Conservation (phyloP, 2,329 filamentous ascomycete genomes). For the Nemania sp. region DNA sequence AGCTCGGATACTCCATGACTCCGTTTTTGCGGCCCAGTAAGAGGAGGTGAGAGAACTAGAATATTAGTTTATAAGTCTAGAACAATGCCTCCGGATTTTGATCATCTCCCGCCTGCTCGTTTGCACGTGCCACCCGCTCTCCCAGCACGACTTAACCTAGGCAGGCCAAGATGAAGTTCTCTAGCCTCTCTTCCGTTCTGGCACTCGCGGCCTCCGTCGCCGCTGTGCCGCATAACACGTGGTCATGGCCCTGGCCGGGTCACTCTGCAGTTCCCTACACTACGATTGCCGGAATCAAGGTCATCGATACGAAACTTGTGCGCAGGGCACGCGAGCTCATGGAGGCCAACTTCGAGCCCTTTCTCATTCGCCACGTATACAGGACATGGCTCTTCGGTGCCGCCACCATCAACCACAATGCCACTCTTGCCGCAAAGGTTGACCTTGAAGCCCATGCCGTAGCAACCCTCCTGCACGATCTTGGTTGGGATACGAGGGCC, state of each 20-base stretch:
- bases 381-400: conserved; percentile 35
- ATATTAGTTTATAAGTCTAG: conserved; percentile 7
- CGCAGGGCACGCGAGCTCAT: conserved; percentile 24
- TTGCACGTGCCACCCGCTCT: not conserved
- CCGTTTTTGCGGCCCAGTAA: not conserved
- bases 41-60: not conserved
- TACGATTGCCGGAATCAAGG: conserved; percentile 31
- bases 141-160: conserved; percentile 1
- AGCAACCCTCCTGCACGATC: conserved; percentile 32
- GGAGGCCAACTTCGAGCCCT: conserved; percentile 31
- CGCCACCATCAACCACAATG: conserved; percentile 30
- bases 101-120: not conserved
- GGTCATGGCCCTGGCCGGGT: conserved; percentile 4
- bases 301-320: conserved; percentile 35
- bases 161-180: conserved; percentile 25
- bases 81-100: not conserved
- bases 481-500: conserved; percentile 35
- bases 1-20: too few relatives aligned
- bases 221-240: conserved; percentile 11
- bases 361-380: conserved; percentile 29
- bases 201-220: conserved; percentile 18
- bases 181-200: conserved; percentile 20
- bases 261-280: conserved; percentile 28
- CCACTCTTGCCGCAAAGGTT: conserved; percentile 29
- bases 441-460: conserved; percentile 36